Percentiles rank a stretch among this genome's conserved stretches.
Evolutionary conservation across 148 eudicot genomes (phyloP).

Genomic region (Rhododendron williamsianum): DNA sequence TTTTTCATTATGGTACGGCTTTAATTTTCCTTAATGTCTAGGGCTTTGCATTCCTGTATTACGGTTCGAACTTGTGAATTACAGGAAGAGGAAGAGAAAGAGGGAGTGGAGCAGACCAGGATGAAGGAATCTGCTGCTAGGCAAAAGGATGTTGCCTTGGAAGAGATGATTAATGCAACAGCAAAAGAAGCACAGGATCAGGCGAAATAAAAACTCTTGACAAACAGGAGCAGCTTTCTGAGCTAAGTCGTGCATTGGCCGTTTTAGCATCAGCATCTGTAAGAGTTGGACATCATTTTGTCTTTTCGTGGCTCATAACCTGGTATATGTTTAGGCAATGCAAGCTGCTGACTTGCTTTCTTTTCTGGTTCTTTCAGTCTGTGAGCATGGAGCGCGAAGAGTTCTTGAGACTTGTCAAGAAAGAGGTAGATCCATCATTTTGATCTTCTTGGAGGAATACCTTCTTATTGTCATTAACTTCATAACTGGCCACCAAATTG

Average conservation of each 20-base stretch:
- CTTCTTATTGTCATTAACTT: background rate
- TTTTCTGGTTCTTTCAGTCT: conserved; percentile 47
- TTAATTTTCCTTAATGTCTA: background rate
- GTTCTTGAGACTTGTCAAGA: conserved; percentile 79
- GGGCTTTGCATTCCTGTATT: background rate
- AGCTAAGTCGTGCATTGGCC: conserved; percentile 89
- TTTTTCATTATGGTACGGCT: background rate
- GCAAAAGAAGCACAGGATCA: conserved; percentile 29
- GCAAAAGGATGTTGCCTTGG: conserved; percentile 57
- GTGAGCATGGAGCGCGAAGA: conserved; percentile 90
- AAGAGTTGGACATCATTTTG: conserved; percentile 17
- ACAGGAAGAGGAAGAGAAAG: conserved; percentile 68
- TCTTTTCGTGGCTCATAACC: background rate
- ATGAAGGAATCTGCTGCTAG: conserved; percentile 35
- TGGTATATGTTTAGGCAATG: background rate
- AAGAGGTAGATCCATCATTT: conserved; percentile 52
- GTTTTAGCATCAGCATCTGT: conserved; percentile 96
- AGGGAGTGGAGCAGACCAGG: conserved; percentile 46
- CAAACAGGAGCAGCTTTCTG: conserved; percentile 68
- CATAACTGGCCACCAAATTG: background rate
- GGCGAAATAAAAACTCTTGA: conserved; percentile 57
- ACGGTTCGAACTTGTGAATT: conserved; percentile 1
- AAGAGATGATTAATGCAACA: conserved; percentile 43
- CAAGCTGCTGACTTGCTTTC: background rate
- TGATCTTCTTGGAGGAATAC: background rate